Base-by-base conservation (phyloP, 352 stramenopile genomes). In the Globisporangium emineosum region DNA sequence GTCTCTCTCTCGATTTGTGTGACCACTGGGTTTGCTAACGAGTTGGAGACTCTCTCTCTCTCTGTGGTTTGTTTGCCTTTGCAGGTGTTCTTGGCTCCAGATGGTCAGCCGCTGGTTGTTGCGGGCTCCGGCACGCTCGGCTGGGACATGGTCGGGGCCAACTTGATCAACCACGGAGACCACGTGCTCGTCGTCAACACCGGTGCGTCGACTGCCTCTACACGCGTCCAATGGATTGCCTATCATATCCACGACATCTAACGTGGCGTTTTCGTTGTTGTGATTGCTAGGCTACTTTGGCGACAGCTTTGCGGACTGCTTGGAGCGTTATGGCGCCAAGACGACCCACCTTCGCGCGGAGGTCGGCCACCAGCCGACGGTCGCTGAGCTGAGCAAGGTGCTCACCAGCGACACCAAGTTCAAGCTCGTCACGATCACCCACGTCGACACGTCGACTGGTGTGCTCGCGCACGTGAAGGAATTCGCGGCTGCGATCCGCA, bases 141-240 rank as follows among this genome's bases (percentile, higher is more conserved):
- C 21, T 92, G 83, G 83, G 83, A 92, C 65, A 92, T 92, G 83
- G 83, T 92, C n/a, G 81, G 76, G 50, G 79, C 81, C 23, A 92
- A 92, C 66, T 70, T 92, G 49, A 25, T 92, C 13, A 80, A 88
- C 65, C 60, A 72, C 43, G 79, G 70, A 58, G 83, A 92, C 67
- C 55, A 88, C 62, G 83, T 78, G 60, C 78, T 92, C 12, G 71
- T 90, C 32, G 60, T 92, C 51, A 92, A 92, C 69, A 90, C 79
- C 50, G 83, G 82, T 80, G 23, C 33, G 45, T 35, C 42, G 4
- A 5, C 40, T 47, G 15, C 7, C 17, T 47, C 40, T 12, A 21
- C 40, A n/a, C 40, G 17, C 40, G 9, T 6, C 1, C 40, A 21
- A 47, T 8, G 17, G 15, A 47, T 5, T 47, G 15, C 21, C 5